phyloP scores from a whole-genome alignment of 345 rosid genomes.

The Eucalyptus tenuipes region DNA sequence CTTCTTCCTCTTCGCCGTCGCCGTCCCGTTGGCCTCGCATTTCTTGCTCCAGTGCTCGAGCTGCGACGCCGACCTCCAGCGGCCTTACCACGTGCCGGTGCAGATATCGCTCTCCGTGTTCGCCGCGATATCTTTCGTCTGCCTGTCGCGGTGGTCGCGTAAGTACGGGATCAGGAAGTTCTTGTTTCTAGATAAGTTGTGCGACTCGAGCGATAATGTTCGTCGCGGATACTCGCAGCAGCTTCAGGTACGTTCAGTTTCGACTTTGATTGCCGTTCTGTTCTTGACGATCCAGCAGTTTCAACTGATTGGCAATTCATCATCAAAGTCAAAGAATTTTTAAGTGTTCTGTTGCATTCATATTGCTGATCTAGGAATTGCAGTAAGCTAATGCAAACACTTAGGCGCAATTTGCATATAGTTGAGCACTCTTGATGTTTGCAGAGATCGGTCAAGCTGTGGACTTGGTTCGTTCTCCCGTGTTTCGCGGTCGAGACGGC shows the following conservation, averaged over 20 bases:
- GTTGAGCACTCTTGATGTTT: not conserved
- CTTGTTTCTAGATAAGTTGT: constrained; percentile 61
- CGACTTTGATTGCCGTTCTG: not conserved
- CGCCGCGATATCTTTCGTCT: constrained; percentile 51
- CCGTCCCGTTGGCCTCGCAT: constrained; percentile 66
- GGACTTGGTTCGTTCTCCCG: constrained; percentile 60
- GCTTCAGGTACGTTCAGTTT: constrained; percentile 28
- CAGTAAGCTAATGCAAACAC: not conserved
- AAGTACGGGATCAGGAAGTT: constrained; percentile 63
- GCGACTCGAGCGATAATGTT: constrained; percentile 41
- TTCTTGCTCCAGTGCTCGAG: constrained; percentile 44
- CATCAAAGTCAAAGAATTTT: not conserved
- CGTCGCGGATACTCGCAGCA: constrained; percentile 41
- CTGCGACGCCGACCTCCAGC: constrained; percentile 52
- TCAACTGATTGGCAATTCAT: not conserved
- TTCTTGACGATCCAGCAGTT: not conserved
- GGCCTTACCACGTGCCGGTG: constrained; percentile 69
- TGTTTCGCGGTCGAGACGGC: constrained; percentile 54
- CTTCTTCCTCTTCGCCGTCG: constrained; percentile 48
- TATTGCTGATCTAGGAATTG: not conserved
- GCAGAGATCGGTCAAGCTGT: constrained; percentile 69
- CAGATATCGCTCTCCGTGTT: constrained; percentile 68
- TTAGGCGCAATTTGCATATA: not conserved
- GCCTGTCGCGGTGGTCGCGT: constrained; percentile 54
- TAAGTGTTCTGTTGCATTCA: not conserved